These are phyloP conservation scores for Colletotrichum musicola DNA, from an alignment of 2,329 filamentous ascomycete genomes.

Conservation along the genomic window DNA sequence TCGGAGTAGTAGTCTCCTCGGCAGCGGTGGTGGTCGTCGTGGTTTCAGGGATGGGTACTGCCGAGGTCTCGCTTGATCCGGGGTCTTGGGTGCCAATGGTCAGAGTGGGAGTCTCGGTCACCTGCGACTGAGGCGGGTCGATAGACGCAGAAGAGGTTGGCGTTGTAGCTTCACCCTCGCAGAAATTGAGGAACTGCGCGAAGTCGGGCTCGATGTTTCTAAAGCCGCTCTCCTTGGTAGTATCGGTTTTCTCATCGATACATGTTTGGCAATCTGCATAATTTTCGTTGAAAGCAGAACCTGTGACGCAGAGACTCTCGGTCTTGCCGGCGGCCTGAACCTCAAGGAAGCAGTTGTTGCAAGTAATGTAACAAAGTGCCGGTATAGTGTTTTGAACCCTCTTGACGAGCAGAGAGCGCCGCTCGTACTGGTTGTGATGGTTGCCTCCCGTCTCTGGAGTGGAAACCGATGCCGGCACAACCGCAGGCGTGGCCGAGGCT, in stretches of 20 bases:
- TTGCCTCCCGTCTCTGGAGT: constrained; percentile 1
- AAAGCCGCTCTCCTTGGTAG: not conserved
- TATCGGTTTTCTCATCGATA: constrained; percentile 42
- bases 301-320: constrained; percentile 55
- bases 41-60: constrained; percentile 25
- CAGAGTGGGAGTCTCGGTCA: constrained; percentile 18
- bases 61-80: constrained; percentile 24
- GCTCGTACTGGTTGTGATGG: constrained; percentile 35
- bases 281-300: constrained; percentile 56
- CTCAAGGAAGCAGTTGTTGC: constrained; percentile 63
- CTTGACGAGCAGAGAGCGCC: constrained; percentile 48
- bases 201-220: not conserved
- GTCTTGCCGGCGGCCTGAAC: constrained; percentile 62
- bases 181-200: constrained; percentile 59
- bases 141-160: constrained; percentile 37
- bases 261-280: constrained; percentile 58
- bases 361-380: constrained; percentile 63
- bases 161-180: constrained; percentile 49
- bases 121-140: constrained; percentile 48
- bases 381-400: constrained; percentile 57
- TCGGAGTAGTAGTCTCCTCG: not conserved
- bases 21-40: constrained; percentile 10
- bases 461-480: constrained; percentile 21
- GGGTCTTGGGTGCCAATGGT: constrained; percentile 39
- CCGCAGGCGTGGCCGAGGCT: constrained; percentile 42